Evolutionary conservation across 2,329 filamentous ascomycete species (phyloP), one percentile per base, ranked within the genome.

Genomic region (Paecilomyces dactylethromorphus): DNA sequence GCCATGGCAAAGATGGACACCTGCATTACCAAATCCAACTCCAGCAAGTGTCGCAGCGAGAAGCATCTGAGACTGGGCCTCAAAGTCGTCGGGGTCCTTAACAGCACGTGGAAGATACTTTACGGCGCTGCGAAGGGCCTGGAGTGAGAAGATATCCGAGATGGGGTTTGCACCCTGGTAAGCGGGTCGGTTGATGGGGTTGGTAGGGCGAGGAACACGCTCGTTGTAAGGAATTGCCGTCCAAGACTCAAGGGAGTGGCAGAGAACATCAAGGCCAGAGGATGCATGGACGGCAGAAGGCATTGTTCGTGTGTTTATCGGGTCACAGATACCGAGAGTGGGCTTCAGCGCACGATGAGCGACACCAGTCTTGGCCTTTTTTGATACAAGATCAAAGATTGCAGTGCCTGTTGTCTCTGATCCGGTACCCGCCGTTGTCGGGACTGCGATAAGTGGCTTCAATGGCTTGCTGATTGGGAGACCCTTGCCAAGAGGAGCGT

Each of bases 101-200:
- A 96, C 90, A 0, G 92, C 89, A 58, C 93, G 86, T 0, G 93
- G 94, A 0, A 99, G 86, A 70, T 97, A 99, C 76, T 96, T 92
- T 64, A 97, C 86, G 0, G 92, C 96, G 66, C 85, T 84, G 31
- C 85, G 83, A 5, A 99, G 83, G 0, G 94, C 92, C 66, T 90
- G 88, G 21, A 99, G 82, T 3, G 91, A 95, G 80, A 99, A 99
- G 65, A 99, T 93, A 72, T 99, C 94, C 51, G 90, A 95, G 67
- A 99, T 99, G 2, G 94, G 94, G 72, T 99, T 99, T 6, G 94
- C 92, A 49, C 94, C 94, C 75, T 99, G 94, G 71, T 99, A 99
- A 0, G 94, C 92, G 0, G 94, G 94, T 3, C 94, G 84, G 60
- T 93, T 82, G 66, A 99, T 90, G 0, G 95, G 94, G 72, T 99